These are phyloP conservation scores for Aspergillus sojae DNA, from an alignment of 2,329 filamentous ascomycete genomes.

Conservation along the genomic window DNA sequence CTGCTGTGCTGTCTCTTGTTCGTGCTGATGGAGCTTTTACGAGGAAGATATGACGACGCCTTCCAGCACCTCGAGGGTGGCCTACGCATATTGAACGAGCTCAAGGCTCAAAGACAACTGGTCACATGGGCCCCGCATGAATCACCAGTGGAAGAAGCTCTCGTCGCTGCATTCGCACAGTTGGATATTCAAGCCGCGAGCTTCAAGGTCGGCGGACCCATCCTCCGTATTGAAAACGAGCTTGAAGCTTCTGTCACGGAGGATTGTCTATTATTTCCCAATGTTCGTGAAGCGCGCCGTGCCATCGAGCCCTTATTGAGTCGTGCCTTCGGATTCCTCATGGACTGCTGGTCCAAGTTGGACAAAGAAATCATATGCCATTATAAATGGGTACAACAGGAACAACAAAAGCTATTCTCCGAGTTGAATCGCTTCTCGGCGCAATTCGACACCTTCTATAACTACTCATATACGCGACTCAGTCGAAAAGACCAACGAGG, in stretches of 20 bases:
- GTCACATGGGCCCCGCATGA: not conserved
- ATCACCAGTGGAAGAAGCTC: slow-evolving; percentile 1
- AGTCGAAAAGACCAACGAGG: not conserved
- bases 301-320: slow-evolving; percentile 3
- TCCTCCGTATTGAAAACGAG: not conserved
- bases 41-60: slow-evolving; percentile 4
- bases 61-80: slow-evolving; percentile 10
- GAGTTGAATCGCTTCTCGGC: not conserved
- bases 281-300: slow-evolving; percentile 2
- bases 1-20: slow-evolving; percentile 10
- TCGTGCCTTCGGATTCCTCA: not conserved
- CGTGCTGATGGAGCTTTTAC: slow-evolving; percentile 1
- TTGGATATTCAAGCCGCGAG: slow-evolving; percentile 7
- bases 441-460: not conserved
- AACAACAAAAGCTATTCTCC: slow-evolving; percentile 1
- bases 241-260: not conserved
- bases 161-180: slow-evolving; percentile 6
- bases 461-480: not conserved
- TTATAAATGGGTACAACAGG: not conserved
- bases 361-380: not conserved
- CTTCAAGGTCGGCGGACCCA: not conserved
- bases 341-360: not conserved
- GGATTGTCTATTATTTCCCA: not conserved
- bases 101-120: not conserved
- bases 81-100: not conserved